These are phyloP conservation scores for Gamsiella multidivaricata DNA, from an alignment of 192 early-diverging fungal species.

Conservation along the genomic window DNA sequence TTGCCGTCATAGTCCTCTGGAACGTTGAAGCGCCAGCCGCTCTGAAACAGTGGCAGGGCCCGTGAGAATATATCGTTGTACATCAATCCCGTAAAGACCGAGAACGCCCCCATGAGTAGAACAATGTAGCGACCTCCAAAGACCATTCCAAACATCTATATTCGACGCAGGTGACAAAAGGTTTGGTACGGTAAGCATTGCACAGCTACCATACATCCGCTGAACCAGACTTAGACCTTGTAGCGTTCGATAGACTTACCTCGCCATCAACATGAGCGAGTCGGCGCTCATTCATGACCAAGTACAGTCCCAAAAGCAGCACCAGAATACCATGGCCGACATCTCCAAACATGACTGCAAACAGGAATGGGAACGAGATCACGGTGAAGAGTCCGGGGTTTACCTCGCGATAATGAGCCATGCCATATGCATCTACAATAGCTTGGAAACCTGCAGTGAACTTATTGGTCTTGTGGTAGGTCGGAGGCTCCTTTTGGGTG, in stretches of 20 bases:
- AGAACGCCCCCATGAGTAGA: slow-evolving; percentile 97
- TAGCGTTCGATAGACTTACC: slow-evolving; percentile 55
- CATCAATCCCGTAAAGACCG: slow-evolving; percentile 95
- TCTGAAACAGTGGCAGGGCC: slow-evolving; percentile 75
- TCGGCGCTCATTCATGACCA: slow-evolving; percentile 85
- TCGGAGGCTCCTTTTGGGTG: slow-evolving; percentile 92
- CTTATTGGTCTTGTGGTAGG: slow-evolving; percentile 95
- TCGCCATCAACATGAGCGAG: slow-evolving; percentile 83
- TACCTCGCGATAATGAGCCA: slow-evolving; percentile 95
- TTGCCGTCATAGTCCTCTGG: slow-evolving; percentile 68
- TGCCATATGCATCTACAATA: slow-evolving; percentile 97
- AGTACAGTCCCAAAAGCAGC: slow-evolving; percentile 76
- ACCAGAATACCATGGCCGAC: slow-evolving; percentile 95
- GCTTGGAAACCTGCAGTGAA: slow-evolving; percentile 96
- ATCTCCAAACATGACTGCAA: slow-evolving; percentile 99
- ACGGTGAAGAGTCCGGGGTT: slow-evolving; percentile 98
- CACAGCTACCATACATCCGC: background rate
- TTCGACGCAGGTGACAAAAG: too few species aligned
- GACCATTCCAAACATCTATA: slow-evolving; percentile 85
- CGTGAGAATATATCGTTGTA: slow-evolving; percentile 99
- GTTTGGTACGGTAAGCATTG: background rate
- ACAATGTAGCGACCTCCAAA: slow-evolving; percentile 98
- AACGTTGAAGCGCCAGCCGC: slow-evolving; percentile 78
- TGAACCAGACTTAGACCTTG: too few species aligned
- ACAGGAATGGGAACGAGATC: slow-evolving; percentile 98